Conservation (phyloP, 345 rosid genomes). For the Moringa oleifera region DNA sequence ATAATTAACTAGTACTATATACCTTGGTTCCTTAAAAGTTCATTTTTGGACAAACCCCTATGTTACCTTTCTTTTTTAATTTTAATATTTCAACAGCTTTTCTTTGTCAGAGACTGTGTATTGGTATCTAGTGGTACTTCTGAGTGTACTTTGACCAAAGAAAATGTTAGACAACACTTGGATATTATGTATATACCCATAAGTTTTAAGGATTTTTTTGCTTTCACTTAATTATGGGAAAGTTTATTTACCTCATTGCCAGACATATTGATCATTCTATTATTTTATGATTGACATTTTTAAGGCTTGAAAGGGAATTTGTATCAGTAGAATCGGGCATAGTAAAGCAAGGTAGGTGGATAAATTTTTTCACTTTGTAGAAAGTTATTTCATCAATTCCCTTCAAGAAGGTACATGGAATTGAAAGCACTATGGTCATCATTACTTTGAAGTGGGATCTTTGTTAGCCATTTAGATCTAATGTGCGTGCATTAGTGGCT, state of each 20-base stretch:
- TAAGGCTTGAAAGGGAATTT: conserved; percentile 90
- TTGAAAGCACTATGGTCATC: no score
- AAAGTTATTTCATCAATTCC: not conserved
- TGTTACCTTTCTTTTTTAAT: no score
- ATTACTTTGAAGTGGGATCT: no score
- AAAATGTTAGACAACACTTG: conserved; percentile 70
- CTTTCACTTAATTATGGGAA: conserved; percentile 12
- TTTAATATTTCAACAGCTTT: conserved; percentile 10
- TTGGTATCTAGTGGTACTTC: conserved; percentile 70
- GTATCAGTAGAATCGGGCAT: conserved; percentile 46
- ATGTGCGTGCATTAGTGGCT: no score
- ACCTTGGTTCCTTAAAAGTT: not conserved
- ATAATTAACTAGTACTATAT: no score
- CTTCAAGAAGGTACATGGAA: no score
- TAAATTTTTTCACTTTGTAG: not conserved
- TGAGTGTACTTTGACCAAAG: conserved; percentile 74
- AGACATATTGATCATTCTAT: conserved; percentile 3
- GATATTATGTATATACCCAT: conserved; percentile 79
- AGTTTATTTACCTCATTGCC: conserved; percentile 9
- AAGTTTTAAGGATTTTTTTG: conserved; percentile 67
- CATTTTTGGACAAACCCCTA: no score
- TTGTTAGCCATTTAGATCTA: no score
- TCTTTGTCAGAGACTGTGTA: conserved; percentile 46
- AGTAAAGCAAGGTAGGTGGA: conserved; percentile 73
- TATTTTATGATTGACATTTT: conserved; percentile 20